Conservation (phyloP, 176 grass and related monocot genomes). For the Tillandsia fasciculata region DNA sequence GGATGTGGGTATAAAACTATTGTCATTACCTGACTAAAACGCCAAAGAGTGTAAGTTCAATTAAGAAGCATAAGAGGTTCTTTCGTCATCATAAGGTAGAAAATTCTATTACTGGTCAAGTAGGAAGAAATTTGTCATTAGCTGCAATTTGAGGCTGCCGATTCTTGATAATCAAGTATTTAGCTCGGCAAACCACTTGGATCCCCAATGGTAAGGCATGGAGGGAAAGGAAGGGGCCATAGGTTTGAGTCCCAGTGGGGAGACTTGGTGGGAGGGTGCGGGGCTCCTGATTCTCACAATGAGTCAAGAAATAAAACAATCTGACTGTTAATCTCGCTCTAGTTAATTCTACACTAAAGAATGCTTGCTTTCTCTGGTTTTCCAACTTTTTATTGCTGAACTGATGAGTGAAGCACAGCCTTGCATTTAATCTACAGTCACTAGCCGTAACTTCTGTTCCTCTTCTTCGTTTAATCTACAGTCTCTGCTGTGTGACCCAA, state of each 20-base stretch:
- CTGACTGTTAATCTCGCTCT: neutral
- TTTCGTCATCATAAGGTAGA: too few species aligned
- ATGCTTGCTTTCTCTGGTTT: neutral
- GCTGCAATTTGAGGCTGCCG: neutral
- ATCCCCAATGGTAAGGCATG: too few species aligned
- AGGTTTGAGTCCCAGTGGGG: too few species aligned
- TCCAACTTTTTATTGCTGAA: neutral
- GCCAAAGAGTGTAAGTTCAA: too few species aligned
- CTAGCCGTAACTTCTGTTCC: neutral
- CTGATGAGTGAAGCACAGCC: neutral
- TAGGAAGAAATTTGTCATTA: neutral
- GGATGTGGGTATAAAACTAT: too few species aligned
- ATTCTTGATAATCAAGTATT: neutral
- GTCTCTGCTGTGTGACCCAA: conserved; percentile 86
- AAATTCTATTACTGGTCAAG: neutral
- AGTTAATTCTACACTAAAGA: neutral
- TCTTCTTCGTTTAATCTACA: conserved; percentile 27
- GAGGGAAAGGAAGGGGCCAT: too few species aligned
- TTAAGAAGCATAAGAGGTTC: too few species aligned
- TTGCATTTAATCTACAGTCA: neutral
- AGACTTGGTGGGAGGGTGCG: too few species aligned
- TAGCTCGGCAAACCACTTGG: neutral
- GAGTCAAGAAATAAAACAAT: too few species aligned
- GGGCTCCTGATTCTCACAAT: too few species aligned
- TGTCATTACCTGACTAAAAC: too few species aligned